Evolutionary conservation across 768 basidiomycete genomes (phyloP).

Genomic region (Trametes sanguinea): DNA sequence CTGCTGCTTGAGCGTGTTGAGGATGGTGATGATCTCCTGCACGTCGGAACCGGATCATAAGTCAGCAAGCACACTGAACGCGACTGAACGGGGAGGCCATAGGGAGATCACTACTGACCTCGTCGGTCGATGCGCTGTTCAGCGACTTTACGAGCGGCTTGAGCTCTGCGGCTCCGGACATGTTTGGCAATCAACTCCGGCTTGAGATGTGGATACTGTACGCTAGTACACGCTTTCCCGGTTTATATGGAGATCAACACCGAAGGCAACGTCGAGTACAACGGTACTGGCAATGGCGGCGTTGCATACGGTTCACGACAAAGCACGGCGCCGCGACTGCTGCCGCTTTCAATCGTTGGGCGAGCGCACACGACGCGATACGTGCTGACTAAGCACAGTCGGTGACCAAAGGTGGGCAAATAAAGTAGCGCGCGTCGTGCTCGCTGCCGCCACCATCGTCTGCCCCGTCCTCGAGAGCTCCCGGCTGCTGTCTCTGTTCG

Average conservation of each 20-base stretch:
- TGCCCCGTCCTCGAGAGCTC: background rate
- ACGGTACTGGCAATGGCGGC: background rate
- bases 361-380: conserved; percentile 2
- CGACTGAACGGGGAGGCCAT: conserved; percentile 39
- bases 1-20: conserved; percentile 65
- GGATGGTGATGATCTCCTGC: conserved; percentile 65
- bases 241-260: background rate
- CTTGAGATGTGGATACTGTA: background rate
- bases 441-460: conserved; percentile 15
- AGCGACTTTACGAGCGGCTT: conserved; percentile 82
- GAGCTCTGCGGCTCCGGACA: conserved; percentile 56
- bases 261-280: background rate
- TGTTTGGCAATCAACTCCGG: conserved; percentile 9
- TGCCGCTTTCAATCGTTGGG: background rate
- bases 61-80: conserved; percentile 31
- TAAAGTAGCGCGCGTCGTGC: conserved; percentile 22
- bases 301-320: conserved; percentile 15
- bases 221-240: conserved; percentile 6
- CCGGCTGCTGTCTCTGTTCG: background rate
- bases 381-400: conserved; percentile 13
- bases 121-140: conserved; percentile 56
- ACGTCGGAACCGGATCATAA: background rate
- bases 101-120: conserved; percentile 51
- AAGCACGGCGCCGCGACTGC: background rate
- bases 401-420: conserved; percentile 9